Evolutionary conservation across 2,329 filamentous ascomycete species (phyloP), one percentile per base, ranked within the genome.

Genomic region (Aspergillus fischeri): DNA sequence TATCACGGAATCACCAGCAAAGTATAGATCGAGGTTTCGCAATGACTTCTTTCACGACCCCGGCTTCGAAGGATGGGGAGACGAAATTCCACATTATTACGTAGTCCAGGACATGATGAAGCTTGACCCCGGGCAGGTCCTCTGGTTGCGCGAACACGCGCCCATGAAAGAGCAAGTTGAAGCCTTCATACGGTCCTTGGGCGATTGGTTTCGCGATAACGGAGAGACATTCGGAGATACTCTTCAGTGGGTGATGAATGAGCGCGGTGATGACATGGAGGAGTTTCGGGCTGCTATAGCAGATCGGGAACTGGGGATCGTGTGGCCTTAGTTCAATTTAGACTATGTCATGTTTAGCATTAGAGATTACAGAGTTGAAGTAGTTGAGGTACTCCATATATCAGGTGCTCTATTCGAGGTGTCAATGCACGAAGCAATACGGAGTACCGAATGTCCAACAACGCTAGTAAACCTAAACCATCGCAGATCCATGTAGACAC

Each of bases 71-170:
- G 84, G 84, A 25, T 87, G 84, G 84, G 84, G 84, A 29, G 84
- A 86, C 63, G 84, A 86, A 55, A 83, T 86, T 51, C 76, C 78
- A 14, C 84, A 86, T 60, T 86, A 86, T 67, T 86, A 87, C 62
- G 76, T 86, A 5, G 79, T 87, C 3, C 82, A 87, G 63, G 83
- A 86, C 60, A 85, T 86, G 80, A 74, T 86, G 71, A 87, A 87
- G 70, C 73, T 87, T 41, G 80, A 86, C 57, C 84, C 84, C 0
- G 81, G 79, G 42, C 83, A 86, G 67, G 75, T 86, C 8, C 64
- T 87, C 60, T 83, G 79, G 75, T 68, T 87, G 55, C 80, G 79
- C 55, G 81, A 85, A 59, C 76, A 83, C 60, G 81, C 81, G 45
- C 79, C 78, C 35, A 63, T 81, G 9, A 86, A 86, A 68, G 75